Evolutionary conservation across 2,329 filamentous ascomycete species (phyloP).

Genomic region (Diaporthe sp.): DNA sequence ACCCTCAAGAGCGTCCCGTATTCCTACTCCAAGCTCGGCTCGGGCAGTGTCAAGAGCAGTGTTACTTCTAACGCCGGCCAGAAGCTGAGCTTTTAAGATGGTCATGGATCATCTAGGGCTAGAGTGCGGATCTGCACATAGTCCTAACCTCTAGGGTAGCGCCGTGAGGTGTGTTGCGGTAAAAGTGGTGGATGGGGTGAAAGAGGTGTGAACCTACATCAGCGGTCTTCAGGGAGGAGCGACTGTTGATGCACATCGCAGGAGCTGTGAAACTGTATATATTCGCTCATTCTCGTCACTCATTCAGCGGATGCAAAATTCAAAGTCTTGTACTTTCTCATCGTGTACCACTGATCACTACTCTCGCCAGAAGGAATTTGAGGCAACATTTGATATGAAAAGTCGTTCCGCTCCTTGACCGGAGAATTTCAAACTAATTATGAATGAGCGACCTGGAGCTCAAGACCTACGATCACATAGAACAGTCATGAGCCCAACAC

Average conservation of each 20-base stretch:
- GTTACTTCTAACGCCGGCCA: constrained; percentile 53
- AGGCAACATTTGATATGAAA: neutral
- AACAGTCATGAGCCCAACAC: too few species aligned
- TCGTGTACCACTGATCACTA: neutral
- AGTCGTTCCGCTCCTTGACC: neutral
- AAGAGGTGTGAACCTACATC: neutral
- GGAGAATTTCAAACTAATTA: neutral
- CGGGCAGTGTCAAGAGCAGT: constrained; percentile 55
- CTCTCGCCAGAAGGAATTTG: neutral
- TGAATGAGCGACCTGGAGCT: neutral
- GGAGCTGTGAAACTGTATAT: neutral
- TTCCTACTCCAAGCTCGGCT: constrained; percentile 61
- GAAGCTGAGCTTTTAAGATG: constrained; percentile 47
- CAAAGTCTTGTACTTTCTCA: neutral
- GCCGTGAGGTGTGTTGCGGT: too few species aligned
- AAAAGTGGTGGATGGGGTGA: too few species aligned
- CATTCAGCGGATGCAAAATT: neutral
- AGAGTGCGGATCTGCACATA: neutral
- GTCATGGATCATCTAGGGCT: neutral
- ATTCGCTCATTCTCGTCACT: constrained; percentile 1
- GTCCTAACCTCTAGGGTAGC: too few species aligned
- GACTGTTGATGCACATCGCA: neutral
- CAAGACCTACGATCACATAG: neutral
- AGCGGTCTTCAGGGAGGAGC: neutral
- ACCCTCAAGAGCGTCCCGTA: constrained; percentile 65